These are phyloP conservation scores for Russula virescens DNA, from an alignment of 768 basidiomycete species.

Conservation along the genomic window DNA sequence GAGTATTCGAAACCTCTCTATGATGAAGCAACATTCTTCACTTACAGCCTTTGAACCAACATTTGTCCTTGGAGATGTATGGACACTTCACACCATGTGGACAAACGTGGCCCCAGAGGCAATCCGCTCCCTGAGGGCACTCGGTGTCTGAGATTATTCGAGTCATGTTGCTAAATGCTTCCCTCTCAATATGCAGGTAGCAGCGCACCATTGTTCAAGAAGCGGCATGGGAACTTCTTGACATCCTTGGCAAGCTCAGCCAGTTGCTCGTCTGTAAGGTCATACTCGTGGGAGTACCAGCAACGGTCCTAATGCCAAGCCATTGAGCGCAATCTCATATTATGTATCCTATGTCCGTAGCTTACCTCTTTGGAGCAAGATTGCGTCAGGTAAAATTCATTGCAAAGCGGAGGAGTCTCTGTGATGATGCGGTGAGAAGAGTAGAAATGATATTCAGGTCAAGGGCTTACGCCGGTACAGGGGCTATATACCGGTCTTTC, in stretches of 20 bases:
- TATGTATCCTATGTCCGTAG: background rate
- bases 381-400: slow-evolving; percentile 76
- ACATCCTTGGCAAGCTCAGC: slow-evolving; percentile 66
- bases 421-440: slow-evolving; percentile 19
- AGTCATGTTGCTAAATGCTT: background rate
- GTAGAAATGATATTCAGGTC: background rate
- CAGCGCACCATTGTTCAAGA: slow-evolving; percentile 64
- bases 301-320: slow-evolving; percentile 38
- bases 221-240: slow-evolving; percentile 83
- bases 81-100: slow-evolving; percentile 56
- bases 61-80: slow-evolving; percentile 72
- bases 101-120: slow-evolving; percentile 82
- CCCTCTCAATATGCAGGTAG: background rate
- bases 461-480: slow-evolving; percentile 19
- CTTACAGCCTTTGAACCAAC: slow-evolving; percentile 78
- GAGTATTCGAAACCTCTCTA: background rate
- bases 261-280: slow-evolving; percentile 64
- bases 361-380: slow-evolving; percentile 61
- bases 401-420: slow-evolving; percentile 84
- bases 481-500: slow-evolving; percentile 5
- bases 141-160: slow-evolving; percentile 43
- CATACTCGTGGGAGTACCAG: slow-evolving; percentile 82
- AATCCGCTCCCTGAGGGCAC: slow-evolving; percentile 69
- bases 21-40: slow-evolving; percentile 3
- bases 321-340: background rate